Conservation (phyloP, 2,329 filamentous ascomycete species). For the Sphaerulina vaccinii region DNA sequence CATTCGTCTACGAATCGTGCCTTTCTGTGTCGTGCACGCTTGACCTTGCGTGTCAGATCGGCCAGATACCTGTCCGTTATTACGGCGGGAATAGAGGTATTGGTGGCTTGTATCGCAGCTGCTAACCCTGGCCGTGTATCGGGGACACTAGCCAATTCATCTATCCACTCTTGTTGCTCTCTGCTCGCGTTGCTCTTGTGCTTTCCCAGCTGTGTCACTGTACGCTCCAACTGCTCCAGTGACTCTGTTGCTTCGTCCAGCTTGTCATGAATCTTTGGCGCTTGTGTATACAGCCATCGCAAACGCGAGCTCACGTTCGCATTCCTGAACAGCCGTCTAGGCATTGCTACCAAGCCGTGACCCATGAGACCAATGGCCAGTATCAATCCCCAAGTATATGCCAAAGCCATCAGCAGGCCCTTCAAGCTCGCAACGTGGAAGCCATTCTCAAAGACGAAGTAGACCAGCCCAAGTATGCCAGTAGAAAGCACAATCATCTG, state of each 20-base stretch:
- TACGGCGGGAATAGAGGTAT: conserved; percentile 61
- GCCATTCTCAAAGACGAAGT: conserved; percentile 77
- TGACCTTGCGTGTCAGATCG: conserved; percentile 78
- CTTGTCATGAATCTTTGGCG: conserved; percentile 80
- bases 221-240: conserved; percentile 76
- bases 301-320: conserved; percentile 74
- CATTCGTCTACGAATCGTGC: conserved; percentile 83
- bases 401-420: conserved; percentile 83
- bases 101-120: conserved; percentile 36
- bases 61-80: conserved; percentile 93
- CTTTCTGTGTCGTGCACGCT: conserved; percentile 78
- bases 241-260: conserved; percentile 79
- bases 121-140: conserved; percentile 53
- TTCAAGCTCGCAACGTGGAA: conserved; percentile 73
- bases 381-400: conserved; percentile 89
- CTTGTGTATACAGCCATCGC: conserved; percentile 71
- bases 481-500: conserved; percentile 75
- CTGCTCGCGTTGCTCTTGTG: conserved; percentile 75
- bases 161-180: conserved; percentile 89
- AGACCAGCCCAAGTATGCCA: conserved; percentile 70
- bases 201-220: conserved; percentile 74
- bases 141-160: conserved; percentile 79
- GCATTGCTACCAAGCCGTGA: conserved; percentile 89
- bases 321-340: conserved; percentile 74
- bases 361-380: conserved; percentile 97